A percentile compares a stretch with the other conserved stretches of the same genome.
These are phyloP conservation scores for Acanthochlamys bracteata DNA, from an alignment of 106 monocot species.

Conservation along the genomic window DNA sequence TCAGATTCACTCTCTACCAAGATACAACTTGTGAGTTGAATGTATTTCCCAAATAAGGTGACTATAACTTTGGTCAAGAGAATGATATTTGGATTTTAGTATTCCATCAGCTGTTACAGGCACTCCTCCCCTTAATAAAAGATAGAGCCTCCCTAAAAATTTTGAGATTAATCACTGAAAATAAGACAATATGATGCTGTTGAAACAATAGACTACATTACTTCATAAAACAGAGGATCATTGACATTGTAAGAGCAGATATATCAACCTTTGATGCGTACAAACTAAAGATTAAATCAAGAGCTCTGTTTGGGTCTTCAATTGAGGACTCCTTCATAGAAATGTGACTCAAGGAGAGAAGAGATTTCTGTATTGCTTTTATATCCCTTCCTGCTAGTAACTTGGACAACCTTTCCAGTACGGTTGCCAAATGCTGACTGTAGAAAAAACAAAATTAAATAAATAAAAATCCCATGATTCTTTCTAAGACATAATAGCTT, in stretches of 20 bases:
- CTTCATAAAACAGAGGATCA: neutral
- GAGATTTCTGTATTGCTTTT: conserved; percentile 73
- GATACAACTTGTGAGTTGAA: conserved; percentile 7
- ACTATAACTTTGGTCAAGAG: conserved; percentile 75
- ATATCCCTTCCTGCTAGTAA: conserved; percentile 60
- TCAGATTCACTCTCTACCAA: conserved; percentile 18
- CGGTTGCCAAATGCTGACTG: conserved; percentile 55
- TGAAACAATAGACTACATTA: neutral
- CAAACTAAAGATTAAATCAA: conserved; percentile 80
- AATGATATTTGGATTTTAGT: conserved; percentile 79
- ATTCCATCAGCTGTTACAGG: conserved; percentile 76
- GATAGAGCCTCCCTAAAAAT: conserved; percentile 85
- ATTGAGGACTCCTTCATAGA: conserved; percentile 69
- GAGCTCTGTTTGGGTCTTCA: conserved; percentile 43
- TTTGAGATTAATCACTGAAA: neutral
- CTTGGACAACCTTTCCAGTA: conserved; percentile 60
- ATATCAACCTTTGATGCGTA: conserved; percentile 70
- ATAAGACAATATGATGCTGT: too few relatives aligned
- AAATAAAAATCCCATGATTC: neutral
- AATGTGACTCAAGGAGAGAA: conserved; percentile 85
- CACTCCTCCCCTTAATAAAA: conserved; percentile 94
- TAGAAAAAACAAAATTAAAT: neutral
- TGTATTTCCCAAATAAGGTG: conserved; percentile 59
- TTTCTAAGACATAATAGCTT: neutral
- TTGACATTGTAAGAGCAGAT: conserved; percentile 1